Conservation (phyloP, 2,329 filamentous ascomycete genomes). For the Aphanocladium album region DNA sequence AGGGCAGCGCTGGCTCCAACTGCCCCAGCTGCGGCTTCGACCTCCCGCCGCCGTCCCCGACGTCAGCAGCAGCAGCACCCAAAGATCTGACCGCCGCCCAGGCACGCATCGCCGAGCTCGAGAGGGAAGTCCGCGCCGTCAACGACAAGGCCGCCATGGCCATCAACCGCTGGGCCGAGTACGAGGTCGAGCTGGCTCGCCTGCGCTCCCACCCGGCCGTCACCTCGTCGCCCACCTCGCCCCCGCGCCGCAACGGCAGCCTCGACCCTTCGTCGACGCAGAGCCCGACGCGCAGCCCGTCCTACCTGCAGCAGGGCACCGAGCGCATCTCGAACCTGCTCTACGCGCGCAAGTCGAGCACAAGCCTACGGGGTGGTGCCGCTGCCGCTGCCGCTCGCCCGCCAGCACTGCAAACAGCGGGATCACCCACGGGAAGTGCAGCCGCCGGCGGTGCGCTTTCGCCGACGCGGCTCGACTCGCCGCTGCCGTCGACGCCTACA, state of each 20-base stretch:
- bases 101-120: constrained; percentile 61
- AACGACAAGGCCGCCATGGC: constrained; percentile 65
- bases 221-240: constrained; percentile 13
- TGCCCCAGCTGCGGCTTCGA: constrained; percentile 49
- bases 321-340: constrained; percentile 42
- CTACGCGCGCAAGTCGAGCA: constrained; percentile 42
- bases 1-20: constrained; percentile 29
- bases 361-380: constrained; percentile 19
- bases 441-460: not conserved
- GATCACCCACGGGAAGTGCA: not conserved
- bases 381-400: constrained; percentile 20
- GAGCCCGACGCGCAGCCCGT: constrained; percentile 29
- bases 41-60: constrained; percentile 25
- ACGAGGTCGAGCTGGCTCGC: constrained; percentile 68
- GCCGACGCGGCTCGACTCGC: constrained; percentile 17
- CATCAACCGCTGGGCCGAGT: constrained; percentile 66
- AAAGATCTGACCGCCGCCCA: constrained; percentile 48
- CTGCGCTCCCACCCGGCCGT: constrained; percentile 41
- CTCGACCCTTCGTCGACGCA: constrained; percentile 15
- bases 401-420: constrained; percentile 17
- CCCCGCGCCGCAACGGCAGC: constrained; percentile 8
- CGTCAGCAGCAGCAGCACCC: constrained; percentile 28
- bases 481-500: constrained; percentile 20
- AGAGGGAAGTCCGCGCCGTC: constrained; percentile 64
- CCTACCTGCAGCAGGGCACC: constrained; percentile 42